Percentiles rank a stretch among this genome's conserved stretches.
Evolutionary conservation across 2,329 filamentous ascomycete species (phyloP).

Genomic region (Clonostachys solani): DNA sequence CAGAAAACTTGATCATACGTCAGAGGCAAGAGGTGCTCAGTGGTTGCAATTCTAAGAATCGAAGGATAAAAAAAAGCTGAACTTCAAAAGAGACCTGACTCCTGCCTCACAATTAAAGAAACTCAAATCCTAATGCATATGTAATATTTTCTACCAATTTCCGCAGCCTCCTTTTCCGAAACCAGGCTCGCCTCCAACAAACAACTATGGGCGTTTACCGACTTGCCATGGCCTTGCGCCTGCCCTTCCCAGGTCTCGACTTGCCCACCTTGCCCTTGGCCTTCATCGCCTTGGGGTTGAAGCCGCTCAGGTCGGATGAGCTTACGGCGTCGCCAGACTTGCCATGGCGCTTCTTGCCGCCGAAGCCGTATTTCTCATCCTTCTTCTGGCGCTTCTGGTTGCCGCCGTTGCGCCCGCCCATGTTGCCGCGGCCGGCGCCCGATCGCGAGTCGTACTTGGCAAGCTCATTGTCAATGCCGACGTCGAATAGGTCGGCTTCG

Average conservation of each 20-base stretch:
- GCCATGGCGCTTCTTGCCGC: slow-evolving; percentile 86
- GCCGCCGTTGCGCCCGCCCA: slow-evolving; percentile 16
- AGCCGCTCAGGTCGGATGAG: slow-evolving; percentile 74
- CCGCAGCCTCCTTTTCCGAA: not conserved
- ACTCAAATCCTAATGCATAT: not conserved
- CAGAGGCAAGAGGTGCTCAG: too few relatives aligned
- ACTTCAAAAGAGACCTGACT: too few relatives aligned
- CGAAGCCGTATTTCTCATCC: slow-evolving; percentile 90
- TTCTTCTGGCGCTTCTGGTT: slow-evolving; percentile 86
- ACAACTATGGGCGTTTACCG: not conserved
- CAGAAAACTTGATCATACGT: too few relatives aligned
- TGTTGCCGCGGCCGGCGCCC: slow-evolving; percentile 28
- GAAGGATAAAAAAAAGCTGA: too few relatives aligned
- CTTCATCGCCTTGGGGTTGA: slow-evolving; percentile 85
- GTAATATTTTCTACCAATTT: not conserved
- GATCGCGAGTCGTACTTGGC: slow-evolving; percentile 26
- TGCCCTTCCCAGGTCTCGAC: slow-evolving; percentile 43
- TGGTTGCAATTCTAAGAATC: too few relatives aligned
- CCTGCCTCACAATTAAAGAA: too few relatives aligned
- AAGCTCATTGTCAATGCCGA: slow-evolving; percentile 71
- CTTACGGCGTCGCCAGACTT: slow-evolving; percentile 90
- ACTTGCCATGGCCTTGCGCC: slow-evolving; percentile 35
- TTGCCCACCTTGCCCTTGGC: slow-evolving; percentile 33
- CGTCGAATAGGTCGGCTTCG: slow-evolving; percentile 87
- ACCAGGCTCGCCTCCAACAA: too few relatives aligned